Evolutionary conservation across 148 eudicot species (phyloP).

Genomic region (Chenopodium formosanum): DNA sequence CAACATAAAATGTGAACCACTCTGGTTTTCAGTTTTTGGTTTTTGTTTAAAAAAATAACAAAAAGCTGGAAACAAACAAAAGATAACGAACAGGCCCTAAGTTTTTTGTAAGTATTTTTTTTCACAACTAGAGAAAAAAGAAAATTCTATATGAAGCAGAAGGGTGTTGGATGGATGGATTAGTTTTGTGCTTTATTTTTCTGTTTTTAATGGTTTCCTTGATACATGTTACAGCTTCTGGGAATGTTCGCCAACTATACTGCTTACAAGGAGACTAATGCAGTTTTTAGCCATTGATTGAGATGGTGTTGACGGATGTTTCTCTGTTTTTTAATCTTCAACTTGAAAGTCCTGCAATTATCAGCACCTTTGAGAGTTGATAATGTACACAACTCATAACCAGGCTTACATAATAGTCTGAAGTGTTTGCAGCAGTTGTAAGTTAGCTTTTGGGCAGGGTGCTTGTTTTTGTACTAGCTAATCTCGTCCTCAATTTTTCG

Average conservation of each 20-base stretch:
- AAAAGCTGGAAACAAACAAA: no score
- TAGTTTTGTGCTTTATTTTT: background rate
- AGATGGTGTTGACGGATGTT: conserved; percentile 19
- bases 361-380: conserved; percentile 3
- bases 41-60: no score
- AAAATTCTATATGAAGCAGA: background rate
- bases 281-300: background rate
- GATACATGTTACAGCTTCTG: conserved; percentile 62
- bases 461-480: conserved; percentile 18
- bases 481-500: conserved; percentile 27
- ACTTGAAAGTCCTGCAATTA: background rate
- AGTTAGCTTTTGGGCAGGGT: conserved; percentile 17
- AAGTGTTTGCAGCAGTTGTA: conserved; percentile 16
- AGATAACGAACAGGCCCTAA: no score
- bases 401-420: conserved; percentile 23
- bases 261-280: conserved; percentile 70
- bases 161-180: background rate
- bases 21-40: no score
- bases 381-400: conserved; percentile 20
- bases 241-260: conserved; percentile 85
- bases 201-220: conserved; percentile 4
- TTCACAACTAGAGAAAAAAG: no score
- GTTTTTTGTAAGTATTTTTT: no score
- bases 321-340: conserved; percentile 5
- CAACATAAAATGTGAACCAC: no score